phyloP scores from a whole-genome alignment of 768 basidiomycete species.

The Termitomyces sp. region DNA sequence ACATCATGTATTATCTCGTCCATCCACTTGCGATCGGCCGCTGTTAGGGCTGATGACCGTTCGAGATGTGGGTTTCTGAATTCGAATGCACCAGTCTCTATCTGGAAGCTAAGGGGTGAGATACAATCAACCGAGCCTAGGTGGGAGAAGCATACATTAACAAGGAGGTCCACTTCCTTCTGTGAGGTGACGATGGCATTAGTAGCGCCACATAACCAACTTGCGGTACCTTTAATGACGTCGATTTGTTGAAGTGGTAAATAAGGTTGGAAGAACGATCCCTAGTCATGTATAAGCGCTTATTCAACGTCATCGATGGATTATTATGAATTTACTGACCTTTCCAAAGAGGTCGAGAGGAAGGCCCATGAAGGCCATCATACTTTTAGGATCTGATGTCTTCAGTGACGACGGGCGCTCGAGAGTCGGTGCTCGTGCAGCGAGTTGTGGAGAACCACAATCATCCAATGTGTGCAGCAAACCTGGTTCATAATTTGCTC shows the following conservation, averaged over 20 bases:
- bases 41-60: conserved; percentile 70
- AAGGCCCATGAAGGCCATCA: conserved; percentile 90
- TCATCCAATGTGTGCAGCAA: conserved; percentile 88
- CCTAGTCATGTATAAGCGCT: conserved; percentile 38
- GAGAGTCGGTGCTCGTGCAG: conserved; percentile 51
- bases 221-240: conserved; percentile 68
- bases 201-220: conserved; percentile 93
- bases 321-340: conserved; percentile 30
- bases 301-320: neutral
- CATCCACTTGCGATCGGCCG: conserved; percentile 97
- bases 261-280: conserved; percentile 97
- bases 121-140: neutral
- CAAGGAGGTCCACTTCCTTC: conserved; percentile 83
- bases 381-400: conserved; percentile 86
- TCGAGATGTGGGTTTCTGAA: conserved; percentile 82
- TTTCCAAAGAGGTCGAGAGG: conserved; percentile 92
- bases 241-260: conserved; percentile 94
- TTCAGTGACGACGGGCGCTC: conserved; percentile 69
- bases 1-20: conserved; percentile 89
- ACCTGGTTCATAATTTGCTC: conserved; percentile 33
- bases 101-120: conserved; percentile 35
- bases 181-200: conserved; percentile 95
- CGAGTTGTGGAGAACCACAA: conserved; percentile 82
- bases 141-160: conserved; percentile 53
- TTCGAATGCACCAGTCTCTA: conserved; percentile 82